Evolutionary conservation across 208 protist genomes (phyloP).

Genomic region (Trypanosomatidae sp.): DNA sequence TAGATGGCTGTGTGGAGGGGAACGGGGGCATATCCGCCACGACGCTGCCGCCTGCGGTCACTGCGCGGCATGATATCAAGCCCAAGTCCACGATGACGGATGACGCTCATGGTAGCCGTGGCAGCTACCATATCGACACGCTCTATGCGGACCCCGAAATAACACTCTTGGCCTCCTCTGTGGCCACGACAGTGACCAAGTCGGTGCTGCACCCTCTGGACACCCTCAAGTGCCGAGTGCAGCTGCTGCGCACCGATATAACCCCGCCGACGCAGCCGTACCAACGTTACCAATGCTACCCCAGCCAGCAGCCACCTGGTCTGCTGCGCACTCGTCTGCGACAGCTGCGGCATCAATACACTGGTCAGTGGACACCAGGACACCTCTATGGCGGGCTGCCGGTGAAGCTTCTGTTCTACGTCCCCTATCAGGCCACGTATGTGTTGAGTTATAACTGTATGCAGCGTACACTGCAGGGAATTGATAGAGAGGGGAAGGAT

Average conservation of each 20-base stretch:
- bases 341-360: slow-evolving; percentile 42
- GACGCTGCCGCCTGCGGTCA: neutral
- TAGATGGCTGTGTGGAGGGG: neutral
- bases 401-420: slow-evolving; percentile 68
- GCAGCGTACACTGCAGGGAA: slow-evolving; percentile 17
- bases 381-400: slow-evolving; percentile 79
- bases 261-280: neutral
- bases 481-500: neutral
- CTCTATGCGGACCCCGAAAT: slow-evolving; percentile 18
- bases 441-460: slow-evolving; percentile 61
- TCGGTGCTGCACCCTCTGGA: slow-evolving; percentile 80
- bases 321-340: slow-evolving; percentile 9
- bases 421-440: slow-evolving; percentile 80
- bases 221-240: slow-evolving; percentile 81
- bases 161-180: slow-evolving; percentile 44
- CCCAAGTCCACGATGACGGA: neutral
- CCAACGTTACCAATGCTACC: neutral
- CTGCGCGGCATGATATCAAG: neutral
- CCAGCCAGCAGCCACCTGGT: neutral
- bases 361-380: slow-evolving; percentile 52
- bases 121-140: neutral
- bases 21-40: neutral
- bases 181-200: slow-evolving; percentile 64
- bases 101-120: too few relatives aligned
- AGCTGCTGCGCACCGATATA: slow-evolving; percentile 37